Evolutionary conservation across 1,139 yeast genomes (phyloP).

Genomic region (Hyphopichia burtonii): DNA sequence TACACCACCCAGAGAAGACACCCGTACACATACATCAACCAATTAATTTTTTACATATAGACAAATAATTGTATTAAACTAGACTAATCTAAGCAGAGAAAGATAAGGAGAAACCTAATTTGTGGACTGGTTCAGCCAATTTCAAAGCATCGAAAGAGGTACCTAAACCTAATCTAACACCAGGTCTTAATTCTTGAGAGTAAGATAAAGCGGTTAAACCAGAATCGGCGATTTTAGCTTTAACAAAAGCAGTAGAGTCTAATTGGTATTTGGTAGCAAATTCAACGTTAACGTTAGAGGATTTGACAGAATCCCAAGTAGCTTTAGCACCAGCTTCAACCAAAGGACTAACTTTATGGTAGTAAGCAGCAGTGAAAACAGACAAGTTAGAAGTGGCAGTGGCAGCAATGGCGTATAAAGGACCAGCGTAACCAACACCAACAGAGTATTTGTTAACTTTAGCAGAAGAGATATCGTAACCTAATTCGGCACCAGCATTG

Average conservation of each 20-base stretch:
- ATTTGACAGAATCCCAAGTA: slow-evolving; percentile 81
- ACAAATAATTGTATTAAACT: neutral
- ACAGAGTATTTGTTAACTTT: slow-evolving; percentile 92
- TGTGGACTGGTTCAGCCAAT: slow-evolving; percentile 96
- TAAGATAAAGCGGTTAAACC: slow-evolving; percentile 94
- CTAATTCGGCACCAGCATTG: slow-evolving; percentile 96
- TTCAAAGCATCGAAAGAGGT: slow-evolving; percentile 95
- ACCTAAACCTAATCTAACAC: slow-evolving; percentile 97
- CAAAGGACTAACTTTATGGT: slow-evolving; percentile 87
- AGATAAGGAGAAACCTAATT: slow-evolving; percentile 92
- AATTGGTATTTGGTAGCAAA: slow-evolving; percentile 93
- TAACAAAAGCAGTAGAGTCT: slow-evolving; percentile 83
- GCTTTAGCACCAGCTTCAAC: slow-evolving; percentile 99
- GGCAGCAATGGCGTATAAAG: slow-evolving; percentile 83
- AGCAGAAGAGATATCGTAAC: slow-evolving; percentile 92
- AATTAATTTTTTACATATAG: too few species aligned
- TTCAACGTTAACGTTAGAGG: slow-evolving; percentile 76
- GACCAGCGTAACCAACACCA: slow-evolving; percentile 90
- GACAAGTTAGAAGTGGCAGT: slow-evolving; percentile 88
- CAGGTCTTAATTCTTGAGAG: slow-evolving; percentile 95
- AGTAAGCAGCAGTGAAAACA: slow-evolving; percentile 93
- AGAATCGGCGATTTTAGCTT: slow-evolving; percentile 96
- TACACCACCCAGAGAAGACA: too few species aligned
- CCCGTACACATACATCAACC: too few species aligned
- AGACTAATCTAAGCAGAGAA: slow-evolving; percentile 64